A percentile compares a stretch with the other conserved stretches of the same genome.
Conservation (phyloP, 768 basidiomycete genomes). For the Infundibulicybe gibba region DNA sequence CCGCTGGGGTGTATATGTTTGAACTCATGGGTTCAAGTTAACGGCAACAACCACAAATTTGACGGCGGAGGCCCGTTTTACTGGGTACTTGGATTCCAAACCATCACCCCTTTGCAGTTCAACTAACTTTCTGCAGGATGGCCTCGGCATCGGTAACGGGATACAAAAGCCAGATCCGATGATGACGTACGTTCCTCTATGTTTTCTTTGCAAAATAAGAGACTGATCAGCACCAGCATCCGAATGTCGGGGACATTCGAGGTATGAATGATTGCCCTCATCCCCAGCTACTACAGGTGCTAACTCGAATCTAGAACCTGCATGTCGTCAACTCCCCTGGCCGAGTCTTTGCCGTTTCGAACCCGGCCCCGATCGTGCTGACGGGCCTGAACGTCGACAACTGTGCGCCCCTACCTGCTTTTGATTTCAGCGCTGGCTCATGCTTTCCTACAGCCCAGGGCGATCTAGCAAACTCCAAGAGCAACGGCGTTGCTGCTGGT, state of each 20-base stretch:
- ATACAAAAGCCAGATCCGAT: constrained; percentile 38
- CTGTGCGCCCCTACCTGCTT: constrained; percentile 32
- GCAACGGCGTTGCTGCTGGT: constrained; percentile 42
- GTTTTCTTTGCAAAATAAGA: background rate
- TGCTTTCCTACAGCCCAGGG: constrained; percentile 46
- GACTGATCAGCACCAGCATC: constrained; percentile 19
- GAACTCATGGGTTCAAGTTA: constrained; percentile 20
- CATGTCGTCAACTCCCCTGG: constrained; percentile 38
- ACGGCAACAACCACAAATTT: constrained; percentile 37
- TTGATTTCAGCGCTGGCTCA: constrained; percentile 1
- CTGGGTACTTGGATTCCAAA: constrained; percentile 21
- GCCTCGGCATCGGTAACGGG: constrained; percentile 33
- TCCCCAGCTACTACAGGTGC: constrained; percentile 22
- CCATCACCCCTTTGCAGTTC: no score
- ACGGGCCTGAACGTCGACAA: constrained; percentile 49
- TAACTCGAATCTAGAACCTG: constrained; percentile 30
- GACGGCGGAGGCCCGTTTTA: constrained; percentile 41
- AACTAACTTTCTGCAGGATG: constrained; percentile 23
- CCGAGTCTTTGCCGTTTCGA: constrained; percentile 34
- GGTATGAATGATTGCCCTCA: constrained; percentile 21
- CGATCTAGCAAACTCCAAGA: constrained; percentile 46
- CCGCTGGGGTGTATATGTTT: no score
- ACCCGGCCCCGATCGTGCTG: constrained; percentile 37
- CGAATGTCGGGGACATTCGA: constrained; percentile 32
- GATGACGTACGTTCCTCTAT: constrained; percentile 30